Percentiles rank a stretch among this genome's conserved stretches.
Conservation (phyloP, 176 grass and related monocot genomes). For the Oryza meridionalis region DNA sequence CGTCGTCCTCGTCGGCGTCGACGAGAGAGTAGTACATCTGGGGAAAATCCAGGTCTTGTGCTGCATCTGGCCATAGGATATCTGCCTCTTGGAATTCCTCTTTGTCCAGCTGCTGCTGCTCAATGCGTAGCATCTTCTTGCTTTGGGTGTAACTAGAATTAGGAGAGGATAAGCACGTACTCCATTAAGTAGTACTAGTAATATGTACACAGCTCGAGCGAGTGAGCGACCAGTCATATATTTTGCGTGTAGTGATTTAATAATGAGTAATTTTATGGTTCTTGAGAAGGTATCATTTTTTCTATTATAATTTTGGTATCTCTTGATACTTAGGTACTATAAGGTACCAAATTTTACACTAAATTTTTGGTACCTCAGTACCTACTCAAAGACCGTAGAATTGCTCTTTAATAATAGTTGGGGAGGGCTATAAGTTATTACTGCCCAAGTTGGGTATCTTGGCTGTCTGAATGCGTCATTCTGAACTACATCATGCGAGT, state of each 20-base stretch:
- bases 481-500: background rate
- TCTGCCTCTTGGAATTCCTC: slow-evolving; percentile 54
- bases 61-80: slow-evolving; percentile 46
- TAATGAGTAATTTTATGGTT: too few species aligned
- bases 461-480: slow-evolving; percentile 22
- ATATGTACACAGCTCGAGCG: background rate
- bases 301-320: too few species aligned
- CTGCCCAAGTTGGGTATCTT: background rate
- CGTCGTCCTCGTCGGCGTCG: background rate
- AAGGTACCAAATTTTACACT: too few species aligned
- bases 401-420: background rate
- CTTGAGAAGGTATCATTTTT: too few species aligned
- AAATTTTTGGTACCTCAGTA: too few species aligned
- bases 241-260: background rate
- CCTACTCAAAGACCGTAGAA: too few species aligned
- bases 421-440: slow-evolving; percentile 3
- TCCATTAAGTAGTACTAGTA: slow-evolving; percentile 11
- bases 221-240: background rate
- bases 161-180: slow-evolving; percentile 33
- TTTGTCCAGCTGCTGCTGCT: slow-evolving; percentile 14
- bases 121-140: slow-evolving; percentile 2
- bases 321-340: too few species aligned
- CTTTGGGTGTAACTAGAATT: background rate
- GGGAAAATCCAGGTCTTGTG: background rate
- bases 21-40: background rate